phyloP scores from a whole-genome alignment of 2,329 filamentous ascomycete species.

The Lithohypha guttulata region DNA sequence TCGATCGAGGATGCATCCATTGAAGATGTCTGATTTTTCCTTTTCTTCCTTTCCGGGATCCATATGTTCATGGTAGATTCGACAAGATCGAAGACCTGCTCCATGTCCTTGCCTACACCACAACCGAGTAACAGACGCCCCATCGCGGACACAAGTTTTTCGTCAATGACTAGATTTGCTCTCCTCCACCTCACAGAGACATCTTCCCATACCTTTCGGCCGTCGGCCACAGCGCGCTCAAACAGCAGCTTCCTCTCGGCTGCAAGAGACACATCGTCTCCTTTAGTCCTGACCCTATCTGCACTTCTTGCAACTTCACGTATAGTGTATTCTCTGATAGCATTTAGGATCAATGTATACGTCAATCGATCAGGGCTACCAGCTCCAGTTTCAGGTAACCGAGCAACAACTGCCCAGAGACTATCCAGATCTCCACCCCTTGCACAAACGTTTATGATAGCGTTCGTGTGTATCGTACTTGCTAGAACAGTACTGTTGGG shows the following conservation, averaged over 20 bases:
- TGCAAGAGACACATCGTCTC: slow-evolving; percentile 9
- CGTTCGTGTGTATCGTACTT: slow-evolving; percentile 76
- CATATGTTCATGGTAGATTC: slow-evolving; percentile 67
- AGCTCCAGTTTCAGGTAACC: slow-evolving; percentile 53
- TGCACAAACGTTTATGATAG: slow-evolving; percentile 72
- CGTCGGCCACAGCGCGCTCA: slow-evolving; percentile 48
- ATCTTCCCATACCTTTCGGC: slow-evolving; percentile 69
- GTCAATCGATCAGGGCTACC: slow-evolving; percentile 60
- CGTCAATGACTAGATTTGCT: slow-evolving; percentile 62
- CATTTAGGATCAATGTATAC: slow-evolving; percentile 74
- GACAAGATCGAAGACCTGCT: slow-evolving; percentile 64
- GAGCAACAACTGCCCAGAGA: slow-evolving; percentile 65
- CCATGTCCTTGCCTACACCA: slow-evolving; percentile 48
- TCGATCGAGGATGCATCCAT: too few species aligned
- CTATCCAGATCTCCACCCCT: slow-evolving; percentile 65
- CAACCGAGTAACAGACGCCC: slow-evolving; percentile 63
- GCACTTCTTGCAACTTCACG: slow-evolving; percentile 22
- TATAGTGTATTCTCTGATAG: slow-evolving; percentile 45
- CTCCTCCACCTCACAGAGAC: slow-evolving; percentile 64
- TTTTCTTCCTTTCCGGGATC: slow-evolving; percentile 14
- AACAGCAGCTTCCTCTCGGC: slow-evolving; percentile 24
- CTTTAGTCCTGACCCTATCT: slow-evolving; percentile 12
- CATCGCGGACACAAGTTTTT: slow-evolving; percentile 70
- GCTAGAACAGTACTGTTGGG: slow-evolving; percentile 55
- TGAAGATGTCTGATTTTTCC: not conserved